phyloP scores from a whole-genome alignment of 2,329 filamentous ascomycete genomes.

The Alternaria sp. region DNA sequence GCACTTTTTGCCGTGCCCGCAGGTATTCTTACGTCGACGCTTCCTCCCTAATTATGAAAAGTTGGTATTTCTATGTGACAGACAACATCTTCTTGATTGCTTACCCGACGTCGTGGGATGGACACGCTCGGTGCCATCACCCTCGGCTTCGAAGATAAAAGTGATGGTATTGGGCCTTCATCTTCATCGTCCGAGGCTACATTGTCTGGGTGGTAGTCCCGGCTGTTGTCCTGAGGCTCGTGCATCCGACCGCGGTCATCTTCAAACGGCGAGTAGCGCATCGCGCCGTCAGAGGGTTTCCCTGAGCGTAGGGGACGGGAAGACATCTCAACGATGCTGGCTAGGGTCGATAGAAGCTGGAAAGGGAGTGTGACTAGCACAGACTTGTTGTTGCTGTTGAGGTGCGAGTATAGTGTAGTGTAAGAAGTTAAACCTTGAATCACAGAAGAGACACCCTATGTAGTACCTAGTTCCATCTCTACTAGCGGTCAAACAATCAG shows the following conservation, averaged over 20 bases:
- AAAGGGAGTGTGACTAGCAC: rapidly evolving
- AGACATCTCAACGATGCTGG: rapidly evolving
- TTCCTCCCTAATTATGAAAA: neutral
- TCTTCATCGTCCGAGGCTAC: neutral
- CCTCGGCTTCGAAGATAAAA: rapidly evolving
- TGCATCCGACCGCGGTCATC: neutral
- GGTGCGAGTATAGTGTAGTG: no score
- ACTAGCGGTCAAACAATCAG: neutral
- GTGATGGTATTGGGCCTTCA: neutral
- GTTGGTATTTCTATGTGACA: neutral
- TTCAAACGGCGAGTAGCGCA: neutral
- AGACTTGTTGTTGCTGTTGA: neutral
- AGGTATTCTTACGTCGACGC: neutral
- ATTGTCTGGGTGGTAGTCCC: rapidly evolving
- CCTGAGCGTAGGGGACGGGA: neutral
- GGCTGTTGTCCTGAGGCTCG: rapidly evolving
- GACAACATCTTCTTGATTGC: neutral
- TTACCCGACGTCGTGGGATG: neutral
- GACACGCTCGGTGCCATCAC: neutral
- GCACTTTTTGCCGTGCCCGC: neutral
- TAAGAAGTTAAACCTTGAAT: neutral
- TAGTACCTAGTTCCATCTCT: neutral
- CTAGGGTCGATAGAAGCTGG: neutral
- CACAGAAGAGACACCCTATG: neutral
- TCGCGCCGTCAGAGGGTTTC: rapidly evolving